These are phyloP conservation scores for Fusarium redolens DNA, from an alignment of 2,329 filamentous ascomycete species.

Conservation along the genomic window DNA sequence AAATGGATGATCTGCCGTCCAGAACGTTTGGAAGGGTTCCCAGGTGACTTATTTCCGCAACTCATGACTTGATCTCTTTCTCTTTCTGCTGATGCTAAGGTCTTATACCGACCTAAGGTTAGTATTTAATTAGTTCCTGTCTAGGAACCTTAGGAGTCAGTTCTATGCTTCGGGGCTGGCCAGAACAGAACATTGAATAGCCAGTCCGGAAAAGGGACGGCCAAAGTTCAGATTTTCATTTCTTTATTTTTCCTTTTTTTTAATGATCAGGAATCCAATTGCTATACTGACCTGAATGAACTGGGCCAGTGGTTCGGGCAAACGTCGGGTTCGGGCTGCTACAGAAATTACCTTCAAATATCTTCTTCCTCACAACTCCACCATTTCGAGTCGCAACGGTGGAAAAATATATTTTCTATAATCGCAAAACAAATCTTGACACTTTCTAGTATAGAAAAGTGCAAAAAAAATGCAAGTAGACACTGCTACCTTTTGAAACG, in stretches of 20 bases:
- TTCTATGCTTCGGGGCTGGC: background rate
- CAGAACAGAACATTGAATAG: background rate
- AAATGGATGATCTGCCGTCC: background rate
- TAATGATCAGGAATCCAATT: background rate
- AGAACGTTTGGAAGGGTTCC: background rate
- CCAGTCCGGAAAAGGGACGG: background rate
- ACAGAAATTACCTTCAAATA: background rate
- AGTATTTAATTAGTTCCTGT: background rate
- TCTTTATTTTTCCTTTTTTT: background rate
- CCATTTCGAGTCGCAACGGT: background rate
- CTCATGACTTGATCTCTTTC: background rate
- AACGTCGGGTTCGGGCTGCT: background rate
- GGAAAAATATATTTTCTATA: background rate
- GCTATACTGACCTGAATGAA: background rate
- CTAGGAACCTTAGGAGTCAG: background rate
- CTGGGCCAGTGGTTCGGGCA: background rate
- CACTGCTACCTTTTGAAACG: no score
- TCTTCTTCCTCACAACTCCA: background rate
- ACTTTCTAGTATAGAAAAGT: background rate
- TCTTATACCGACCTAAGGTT: background rate
- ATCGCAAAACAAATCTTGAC: background rate
- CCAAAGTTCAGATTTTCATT: background rate
- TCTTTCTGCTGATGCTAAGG: background rate
- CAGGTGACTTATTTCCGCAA: background rate
- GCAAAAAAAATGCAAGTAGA: background rate